Evolutionary conservation across 176 grass and related monocot genomes (phyloP), one percentile per base, ranked within the genome.

Genomic region (Dactylis glomerata): DNA sequence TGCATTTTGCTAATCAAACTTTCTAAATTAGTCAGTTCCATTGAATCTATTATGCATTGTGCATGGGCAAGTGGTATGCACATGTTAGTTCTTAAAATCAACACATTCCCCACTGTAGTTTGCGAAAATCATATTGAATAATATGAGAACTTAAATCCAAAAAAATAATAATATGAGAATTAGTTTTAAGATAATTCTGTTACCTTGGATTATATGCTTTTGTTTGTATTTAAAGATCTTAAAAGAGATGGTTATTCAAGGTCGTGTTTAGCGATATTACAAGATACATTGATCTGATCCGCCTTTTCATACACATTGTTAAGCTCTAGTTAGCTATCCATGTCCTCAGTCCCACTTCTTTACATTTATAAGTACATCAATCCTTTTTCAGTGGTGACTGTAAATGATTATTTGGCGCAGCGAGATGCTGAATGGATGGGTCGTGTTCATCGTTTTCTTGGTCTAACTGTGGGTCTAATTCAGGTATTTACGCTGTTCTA

Each of bases 381-480:
- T 61, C 47, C 61, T 71, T 79, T 87, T 88, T 73, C 87, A 95
- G 96, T 98, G 89, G 93, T 98, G 85, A 98, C 96, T 88, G 96
- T 95, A 81, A 98, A 98, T 92, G 93, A 98, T 88, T 98, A 98
- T 89, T 90, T 98, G 91, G 96, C 96, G 44, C 85, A 89, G 76
- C 87, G 96, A 51, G 96, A 98, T 95, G 93, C 96, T 86, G 96
- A 98, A 78, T 95, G 96, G 96, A 98, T 98, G 96, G 96, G 93
- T 5, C 87, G 89, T 62, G 90, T 98, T 83, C 96, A 98, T 94
- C 88, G 88, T 20, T 95, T 98, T 84, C 91, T 98, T 68, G 91
- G 96, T 68, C 93, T 98, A 75, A 94, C 91, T 84, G 93, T 98
- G 23, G 96, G 89, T 77, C 69, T 98, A 34, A 92, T 96, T 89